These are phyloP conservation scores for Cercospora brassicicola DNA, from an alignment of 2,329 filamentous ascomycete species.

Conservation along the genomic window DNA sequence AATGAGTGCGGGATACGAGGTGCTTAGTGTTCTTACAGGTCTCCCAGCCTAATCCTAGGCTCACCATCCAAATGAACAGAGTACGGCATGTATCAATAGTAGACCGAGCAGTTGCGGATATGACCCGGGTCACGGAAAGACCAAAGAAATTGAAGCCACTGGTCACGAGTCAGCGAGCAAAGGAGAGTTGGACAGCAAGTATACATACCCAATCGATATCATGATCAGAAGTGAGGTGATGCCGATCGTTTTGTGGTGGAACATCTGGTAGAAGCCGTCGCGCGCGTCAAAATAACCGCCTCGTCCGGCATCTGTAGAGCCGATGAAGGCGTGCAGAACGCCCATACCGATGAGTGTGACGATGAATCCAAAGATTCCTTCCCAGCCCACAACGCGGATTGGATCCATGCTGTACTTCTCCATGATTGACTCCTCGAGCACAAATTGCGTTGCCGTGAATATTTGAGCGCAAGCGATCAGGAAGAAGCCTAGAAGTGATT, in stretches of 20 bases:
- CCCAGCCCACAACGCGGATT: conserved; percentile 91
- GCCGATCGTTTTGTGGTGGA: conserved; percentile 67
- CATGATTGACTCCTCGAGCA: conserved; percentile 91
- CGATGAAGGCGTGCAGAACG: conserved; percentile 74
- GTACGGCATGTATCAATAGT: conserved; percentile 98
- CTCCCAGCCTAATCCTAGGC: conserved; percentile 91
- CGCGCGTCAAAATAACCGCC: conserved; percentile 87
- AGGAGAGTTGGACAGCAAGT: neutral
- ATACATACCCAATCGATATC: conserved; percentile 86
- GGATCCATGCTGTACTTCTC: conserved; percentile 77
- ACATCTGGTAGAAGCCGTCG: conserved; percentile 82
- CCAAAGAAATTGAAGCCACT: conserved; percentile 99
- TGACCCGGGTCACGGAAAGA: conserved; percentile 81
- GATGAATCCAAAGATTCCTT: conserved; percentile 84
- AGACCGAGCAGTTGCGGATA: conserved; percentile 88
- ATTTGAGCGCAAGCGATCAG: conserved; percentile 93
- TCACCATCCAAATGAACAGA: conserved; percentile 96
- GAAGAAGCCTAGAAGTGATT: conserved; percentile 78
- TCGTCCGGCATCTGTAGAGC: conserved; percentile 69
- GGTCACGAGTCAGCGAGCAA: conserved; percentile 21
- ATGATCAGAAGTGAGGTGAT: conserved; percentile 86
- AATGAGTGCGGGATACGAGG: neutral
- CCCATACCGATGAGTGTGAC: conserved; percentile 79
- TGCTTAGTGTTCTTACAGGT: conserved; percentile 66
- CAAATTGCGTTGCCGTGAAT: conserved; percentile 95